These are phyloP conservation scores for Dipteronia sinensis DNA, from an alignment of 345 rosid species.

Conservation along the genomic window DNA sequence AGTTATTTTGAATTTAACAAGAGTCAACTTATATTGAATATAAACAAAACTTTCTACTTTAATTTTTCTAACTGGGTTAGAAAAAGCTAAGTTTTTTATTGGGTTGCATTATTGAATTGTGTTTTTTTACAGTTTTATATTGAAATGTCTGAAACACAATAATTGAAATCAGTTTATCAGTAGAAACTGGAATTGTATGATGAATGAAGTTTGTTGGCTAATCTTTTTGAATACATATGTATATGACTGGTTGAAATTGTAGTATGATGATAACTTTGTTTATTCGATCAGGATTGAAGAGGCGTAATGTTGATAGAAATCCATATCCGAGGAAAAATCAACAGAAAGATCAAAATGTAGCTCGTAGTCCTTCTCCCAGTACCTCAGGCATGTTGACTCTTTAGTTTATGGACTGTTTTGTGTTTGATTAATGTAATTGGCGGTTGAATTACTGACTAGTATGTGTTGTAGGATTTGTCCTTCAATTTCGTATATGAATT, in stretches of 20 bases:
- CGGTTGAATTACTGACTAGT: background rate
- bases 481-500: background rate
- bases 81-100: background rate
- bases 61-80: background rate
- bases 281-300: conserved; percentile 37
- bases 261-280: background rate
- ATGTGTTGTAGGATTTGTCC: background rate
- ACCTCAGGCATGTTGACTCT: conserved; percentile 37
- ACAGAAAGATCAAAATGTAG: conserved; percentile 27
- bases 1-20: too few species aligned
- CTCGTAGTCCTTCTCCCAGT: conserved; percentile 28
- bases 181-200: background rate
- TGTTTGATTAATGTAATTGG: too few species aligned
- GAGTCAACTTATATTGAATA: background rate
- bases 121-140: too few species aligned
- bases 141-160: too few species aligned
- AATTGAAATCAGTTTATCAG: background rate
- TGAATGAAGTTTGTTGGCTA: background rate
- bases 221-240: background rate
- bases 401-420: background rate
- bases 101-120: too few species aligned
- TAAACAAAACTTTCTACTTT: background rate
- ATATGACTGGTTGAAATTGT: background rate
- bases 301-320: conserved; percentile 34
- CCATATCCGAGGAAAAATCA: conserved; percentile 33